A percentile compares a stretch with the other conserved stretches of the same genome.
These are phyloP conservation scores for Backusella westeae DNA, from an alignment of 192 early-diverging fungal species.

Conservation along the genomic window DNA sequence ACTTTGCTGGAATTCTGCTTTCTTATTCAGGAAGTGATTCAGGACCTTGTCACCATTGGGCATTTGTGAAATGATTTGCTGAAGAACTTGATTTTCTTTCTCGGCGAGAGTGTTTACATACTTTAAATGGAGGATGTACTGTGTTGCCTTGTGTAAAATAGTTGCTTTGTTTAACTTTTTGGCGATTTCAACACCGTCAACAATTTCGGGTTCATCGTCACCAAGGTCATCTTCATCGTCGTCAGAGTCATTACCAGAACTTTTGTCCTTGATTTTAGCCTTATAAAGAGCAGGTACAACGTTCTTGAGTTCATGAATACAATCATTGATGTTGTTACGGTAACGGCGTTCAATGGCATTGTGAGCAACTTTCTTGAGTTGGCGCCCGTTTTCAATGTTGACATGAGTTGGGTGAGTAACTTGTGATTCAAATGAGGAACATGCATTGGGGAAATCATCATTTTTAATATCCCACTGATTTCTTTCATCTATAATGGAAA, in stretches of 20 bases:
- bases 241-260: constrained; percentile 35
- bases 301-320: constrained; percentile 81
- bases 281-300: constrained; percentile 79
- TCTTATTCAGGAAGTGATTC: constrained; percentile 1
- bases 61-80: constrained; percentile 39
- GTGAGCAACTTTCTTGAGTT: constrained; percentile 86
- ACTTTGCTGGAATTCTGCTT: background rate
- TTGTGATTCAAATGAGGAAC: background rate
- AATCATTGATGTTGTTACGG: constrained; percentile 94
- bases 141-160: constrained; percentile 84
- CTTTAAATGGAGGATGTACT: constrained; percentile 75
- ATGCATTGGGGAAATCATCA: background rate
- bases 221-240: constrained; percentile 45
- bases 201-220: constrained; percentile 40
- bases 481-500: background rate
- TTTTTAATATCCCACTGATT: background rate
- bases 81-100: constrained; percentile 43
- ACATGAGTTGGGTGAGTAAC: background rate
- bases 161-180: constrained; percentile 93
- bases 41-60: constrained; percentile 45
- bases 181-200: constrained; percentile 81
- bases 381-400: constrained; percentile 19
- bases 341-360: constrained; percentile 93
- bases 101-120: constrained; percentile 35
- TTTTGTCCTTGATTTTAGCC: constrained; percentile 40